phyloP scores from a whole-genome alignment of 1,284 basidiomycete species.

The Waitea zeae region DNA sequence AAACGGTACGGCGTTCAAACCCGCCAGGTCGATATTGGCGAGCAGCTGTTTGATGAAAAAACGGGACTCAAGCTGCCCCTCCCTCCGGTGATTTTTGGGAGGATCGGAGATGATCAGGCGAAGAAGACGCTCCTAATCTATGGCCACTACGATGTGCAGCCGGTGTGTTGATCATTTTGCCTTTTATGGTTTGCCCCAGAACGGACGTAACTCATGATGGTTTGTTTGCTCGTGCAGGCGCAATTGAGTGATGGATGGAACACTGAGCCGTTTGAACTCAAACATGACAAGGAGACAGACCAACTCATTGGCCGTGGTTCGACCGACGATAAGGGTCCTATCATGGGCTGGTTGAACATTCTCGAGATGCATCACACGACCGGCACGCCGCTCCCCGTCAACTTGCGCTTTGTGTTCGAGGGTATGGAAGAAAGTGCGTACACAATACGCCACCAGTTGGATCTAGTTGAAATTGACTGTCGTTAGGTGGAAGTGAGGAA shows the following conservation, averaged over 20 bases:
- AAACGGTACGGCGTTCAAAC: conserved; percentile 62
- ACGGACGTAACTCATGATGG: no score
- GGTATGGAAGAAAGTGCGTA: conserved; percentile 98
- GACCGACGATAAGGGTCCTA: conserved; percentile 87
- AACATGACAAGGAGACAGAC: conserved; percentile 47
- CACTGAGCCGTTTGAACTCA: conserved; percentile 80
- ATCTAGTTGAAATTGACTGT: no score
- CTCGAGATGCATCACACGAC: conserved; percentile 74
- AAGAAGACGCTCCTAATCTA: conserved; percentile 92
- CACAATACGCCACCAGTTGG: no score
- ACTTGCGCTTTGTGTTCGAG: conserved; percentile 90
- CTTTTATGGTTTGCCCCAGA: background rate
- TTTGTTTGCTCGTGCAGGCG: conserved; percentile 26
- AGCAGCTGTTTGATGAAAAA: conserved; percentile 68
- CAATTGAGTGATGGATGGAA: conserved; percentile 79
- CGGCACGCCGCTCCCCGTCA: conserved; percentile 76
- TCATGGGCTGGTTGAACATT: conserved; percentile 91
- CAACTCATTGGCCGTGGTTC: conserved; percentile 81
- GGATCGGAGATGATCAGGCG: conserved; percentile 65
- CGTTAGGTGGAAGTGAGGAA: conserved; percentile 88
- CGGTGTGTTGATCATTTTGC: conserved; percentile 31
- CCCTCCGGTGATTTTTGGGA: conserved; percentile 80
- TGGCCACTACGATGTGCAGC: conserved; percentile 82
- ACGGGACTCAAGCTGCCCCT: conserved; percentile 64
- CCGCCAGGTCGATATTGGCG: conserved; percentile 60